These are phyloP conservation scores for Cryphonectria naterciae DNA, from an alignment of 2,329 filamentous ascomycete species.

Conservation along the genomic window DNA sequence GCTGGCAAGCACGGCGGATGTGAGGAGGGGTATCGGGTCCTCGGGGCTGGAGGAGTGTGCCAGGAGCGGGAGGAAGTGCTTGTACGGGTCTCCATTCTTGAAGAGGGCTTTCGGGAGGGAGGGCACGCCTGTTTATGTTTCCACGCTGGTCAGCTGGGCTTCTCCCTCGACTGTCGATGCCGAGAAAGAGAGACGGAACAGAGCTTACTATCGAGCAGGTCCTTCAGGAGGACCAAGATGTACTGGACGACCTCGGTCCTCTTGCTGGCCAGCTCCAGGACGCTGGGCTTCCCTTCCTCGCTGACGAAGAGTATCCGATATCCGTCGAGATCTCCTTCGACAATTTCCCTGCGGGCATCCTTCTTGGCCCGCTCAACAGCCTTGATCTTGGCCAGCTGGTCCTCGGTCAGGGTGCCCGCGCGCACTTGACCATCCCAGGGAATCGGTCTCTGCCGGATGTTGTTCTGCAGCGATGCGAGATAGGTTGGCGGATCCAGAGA, in stretches of 20 bases:
- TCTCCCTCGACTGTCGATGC: background rate
- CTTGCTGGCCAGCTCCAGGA: slow-evolving; percentile 84
- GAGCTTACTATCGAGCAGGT: slow-evolving; percentile 79
- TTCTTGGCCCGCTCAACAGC: slow-evolving; percentile 95
- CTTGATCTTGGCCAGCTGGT: slow-evolving; percentile 93
- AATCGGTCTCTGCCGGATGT: slow-evolving; percentile 93
- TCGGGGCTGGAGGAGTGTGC: slow-evolving; percentile 73
- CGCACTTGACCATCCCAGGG: slow-evolving; percentile 97
- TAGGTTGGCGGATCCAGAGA: slow-evolving; percentile 92
- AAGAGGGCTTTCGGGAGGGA: slow-evolving; percentile 77
- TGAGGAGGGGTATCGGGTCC: slow-evolving; percentile 86
- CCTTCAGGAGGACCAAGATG: slow-evolving; percentile 84
- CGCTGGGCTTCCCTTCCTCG: slow-evolving; percentile 67
- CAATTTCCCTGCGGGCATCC: slow-evolving; percentile 81
- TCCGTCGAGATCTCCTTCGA: slow-evolving; percentile 78
- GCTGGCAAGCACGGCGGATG: slow-evolving; percentile 82
- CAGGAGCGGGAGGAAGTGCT: slow-evolving; percentile 82
- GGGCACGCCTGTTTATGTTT: slow-evolving; percentile 67
- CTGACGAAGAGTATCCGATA: slow-evolving; percentile 84
- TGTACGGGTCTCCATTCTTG: slow-evolving; percentile 76
- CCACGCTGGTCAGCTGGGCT: background rate
- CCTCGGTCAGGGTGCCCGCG: slow-evolving; percentile 90
- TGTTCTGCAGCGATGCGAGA: slow-evolving; percentile 84
- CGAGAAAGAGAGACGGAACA: too few species aligned
- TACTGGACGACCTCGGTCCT: slow-evolving; percentile 87